Percentiles rank a stretch among this genome's conserved stretches.
phyloP scores from a whole-genome alignment of 495 filamentous ascomycete genomes.

The Aspergillus cavernicola region DNA sequence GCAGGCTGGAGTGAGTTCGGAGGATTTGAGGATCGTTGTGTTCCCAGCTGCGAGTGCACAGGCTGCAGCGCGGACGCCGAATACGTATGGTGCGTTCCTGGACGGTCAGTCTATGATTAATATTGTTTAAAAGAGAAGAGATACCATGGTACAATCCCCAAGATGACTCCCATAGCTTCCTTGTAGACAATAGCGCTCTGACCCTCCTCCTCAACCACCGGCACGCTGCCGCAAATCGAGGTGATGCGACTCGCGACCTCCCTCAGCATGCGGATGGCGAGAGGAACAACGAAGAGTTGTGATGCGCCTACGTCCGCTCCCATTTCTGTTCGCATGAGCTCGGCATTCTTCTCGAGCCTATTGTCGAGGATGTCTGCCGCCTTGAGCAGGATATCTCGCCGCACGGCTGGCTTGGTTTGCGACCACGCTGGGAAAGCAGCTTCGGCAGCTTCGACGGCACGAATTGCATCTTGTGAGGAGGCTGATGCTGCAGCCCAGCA shows the following conservation, averaged over 20 bases:
- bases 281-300: conserved; percentile 55
- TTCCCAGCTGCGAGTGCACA: conserved; percentile 81
- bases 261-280: conserved; percentile 55
- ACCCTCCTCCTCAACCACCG: conserved; percentile 50
- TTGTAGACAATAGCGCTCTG: conserved; percentile 64
- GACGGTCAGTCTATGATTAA: not conserved
- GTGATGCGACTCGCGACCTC: conserved; percentile 70
- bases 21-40: conserved; percentile 70
- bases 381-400: conserved; percentile 72
- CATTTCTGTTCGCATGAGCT: conserved; percentile 70
- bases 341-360: conserved; percentile 54
- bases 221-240: conserved; percentile 60
- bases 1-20: conserved; percentile 67
- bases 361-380: conserved; percentile 65
- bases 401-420: conserved; percentile 54
- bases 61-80: conserved; percentile 63
- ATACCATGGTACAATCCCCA: conserved; percentile 82
- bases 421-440: conserved; percentile 71
- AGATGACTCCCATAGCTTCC: conserved; percentile 77
- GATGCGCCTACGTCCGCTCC: conserved; percentile 50
- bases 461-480: conserved; percentile 54
- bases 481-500: conserved; percentile 63
- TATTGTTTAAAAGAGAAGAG: conserved; percentile 5
- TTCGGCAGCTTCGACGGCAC: conserved; percentile 62
- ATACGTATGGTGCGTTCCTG: conserved; percentile 63